Evolutionary conservation across 2,329 filamentous ascomycete genomes (phyloP), one percentile per base, ranked within the genome.

Genomic region (Aspergillus oerlinghausenensis): DNA sequence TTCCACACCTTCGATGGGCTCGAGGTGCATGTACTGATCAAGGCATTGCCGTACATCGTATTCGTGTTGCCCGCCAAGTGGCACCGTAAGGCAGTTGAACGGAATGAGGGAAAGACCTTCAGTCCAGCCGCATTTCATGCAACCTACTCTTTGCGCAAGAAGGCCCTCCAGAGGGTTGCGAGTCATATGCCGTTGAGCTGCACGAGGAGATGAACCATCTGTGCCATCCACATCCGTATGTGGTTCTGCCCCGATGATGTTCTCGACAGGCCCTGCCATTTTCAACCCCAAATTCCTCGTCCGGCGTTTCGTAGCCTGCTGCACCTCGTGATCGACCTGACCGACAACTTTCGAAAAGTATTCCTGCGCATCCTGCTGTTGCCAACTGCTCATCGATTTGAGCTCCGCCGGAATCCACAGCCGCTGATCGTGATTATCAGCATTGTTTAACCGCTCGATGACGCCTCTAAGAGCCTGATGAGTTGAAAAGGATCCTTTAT

Each of bases 291-390:
- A 56, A 60, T 77, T 70, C 70, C 74, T 70, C 65, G 78, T 71
- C 70, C 79, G 61, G 58, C 71, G 66, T 54, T 72, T 68, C 57
- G 75, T 76, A 49, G 80, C 80, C 62, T 80, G 82, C 21, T 79
- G 77, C 43, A 90, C 79, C 68, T 95, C 90, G 66, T 88, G 88
- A 67, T 97, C 90, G 28, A 96, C 79, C 65, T 92, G 87, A 63
- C 93, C 91, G 50, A 97, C 74, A 14, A 99, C 81, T 67, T 93
- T 95, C 17, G 91, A 93, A 67, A 90, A 97, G 72, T 97, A 99
- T 73, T 99, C 94, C 70, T 97, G 94, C 4, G 94, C 94, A 75
- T 99, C 94, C 74, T 99, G 94, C 70, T 97, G 94, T 64, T 95
- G 89, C 84, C 89, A 96, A 29, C 90, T 96, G 73, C 88, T 93